phyloP scores from a whole-genome alignment of 768 basidiomycete genomes.

The Chlorophyllum brunneum region DNA sequence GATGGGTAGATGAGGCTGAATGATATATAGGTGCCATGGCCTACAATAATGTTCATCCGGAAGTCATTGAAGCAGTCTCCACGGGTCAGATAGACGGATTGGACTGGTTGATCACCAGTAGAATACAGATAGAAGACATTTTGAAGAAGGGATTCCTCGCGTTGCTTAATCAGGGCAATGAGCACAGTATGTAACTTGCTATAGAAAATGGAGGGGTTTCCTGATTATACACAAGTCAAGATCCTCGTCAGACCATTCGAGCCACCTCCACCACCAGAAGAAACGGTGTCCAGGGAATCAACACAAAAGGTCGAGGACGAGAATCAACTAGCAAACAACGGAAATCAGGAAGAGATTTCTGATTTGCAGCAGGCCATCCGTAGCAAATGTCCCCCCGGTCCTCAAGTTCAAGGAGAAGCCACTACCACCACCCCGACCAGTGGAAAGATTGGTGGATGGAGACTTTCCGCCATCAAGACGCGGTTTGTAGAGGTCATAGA shows the following conservation, averaged over 20 bases:
- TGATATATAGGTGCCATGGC: constrained; percentile 34
- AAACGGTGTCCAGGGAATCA: background rate
- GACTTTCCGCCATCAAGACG: background rate
- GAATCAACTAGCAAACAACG: too few species aligned
- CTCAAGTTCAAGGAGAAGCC: too few species aligned
- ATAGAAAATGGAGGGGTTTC: too few species aligned
- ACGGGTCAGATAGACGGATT: constrained; percentile 34
- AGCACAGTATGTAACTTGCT: constrained; percentile 31
- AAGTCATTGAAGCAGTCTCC: constrained; percentile 35
- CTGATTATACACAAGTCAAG: constrained; percentile 25
- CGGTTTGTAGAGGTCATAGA: background rate
- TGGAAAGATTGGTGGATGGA: background rate
- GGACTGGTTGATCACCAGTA: constrained; percentile 38
- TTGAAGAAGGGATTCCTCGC: constrained; percentile 38
- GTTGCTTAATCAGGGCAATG: constrained; percentile 36
- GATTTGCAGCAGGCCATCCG: too few species aligned
- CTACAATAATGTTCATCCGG: constrained; percentile 34
- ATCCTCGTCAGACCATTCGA: constrained; percentile 29
- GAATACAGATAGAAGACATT: constrained; percentile 38
- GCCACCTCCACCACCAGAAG: background rate
- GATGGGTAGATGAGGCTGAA: too few species aligned
- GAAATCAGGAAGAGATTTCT: background rate
- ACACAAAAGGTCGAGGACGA: background rate
- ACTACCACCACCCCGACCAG: too few species aligned
- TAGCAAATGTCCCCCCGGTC: too few species aligned